A percentile compares a stretch with the other conserved stretches of the same genome.
Evolutionary conservation across 306 rosid genomes (phyloP).

Genomic region (Hippophae gyantsensis): DNA sequence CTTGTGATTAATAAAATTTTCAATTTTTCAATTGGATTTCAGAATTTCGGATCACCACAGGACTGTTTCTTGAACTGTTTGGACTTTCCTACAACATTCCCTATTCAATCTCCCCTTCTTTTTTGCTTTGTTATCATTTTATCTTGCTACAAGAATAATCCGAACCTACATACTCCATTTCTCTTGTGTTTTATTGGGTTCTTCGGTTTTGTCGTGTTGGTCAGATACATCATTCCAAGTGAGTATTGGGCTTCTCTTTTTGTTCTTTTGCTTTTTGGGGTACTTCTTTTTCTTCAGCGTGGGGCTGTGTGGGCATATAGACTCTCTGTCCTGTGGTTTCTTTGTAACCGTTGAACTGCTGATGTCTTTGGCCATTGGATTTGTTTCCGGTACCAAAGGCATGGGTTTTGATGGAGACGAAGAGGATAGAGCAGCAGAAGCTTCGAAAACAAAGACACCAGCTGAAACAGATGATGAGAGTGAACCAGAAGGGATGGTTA

Average conservation of each 20-base stretch:
- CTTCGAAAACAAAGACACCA: constrained; percentile 21
- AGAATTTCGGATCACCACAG: constrained; percentile 59
- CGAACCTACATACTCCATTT: background rate
- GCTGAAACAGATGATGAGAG: constrained; percentile 29
- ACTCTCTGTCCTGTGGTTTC: too few relatives aligned
- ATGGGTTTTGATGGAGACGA: constrained; percentile 63
- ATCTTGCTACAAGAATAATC: constrained; percentile 29
- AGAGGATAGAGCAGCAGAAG: constrained; percentile 18
- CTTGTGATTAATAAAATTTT: too few relatives aligned
- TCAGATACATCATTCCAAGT: constrained; percentile 36
- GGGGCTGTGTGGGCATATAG: constrained; percentile 10
- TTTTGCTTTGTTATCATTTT: constrained; percentile 17
- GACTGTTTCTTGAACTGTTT: constrained; percentile 45
- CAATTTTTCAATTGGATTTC: background rate
- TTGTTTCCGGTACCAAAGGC: constrained; percentile 34
- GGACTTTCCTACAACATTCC: constrained; percentile 17
- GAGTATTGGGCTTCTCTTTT: constrained; percentile 26
- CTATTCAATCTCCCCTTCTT: background rate
- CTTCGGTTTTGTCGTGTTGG: constrained; percentile 25
- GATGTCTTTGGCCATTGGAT: constrained; percentile 44
- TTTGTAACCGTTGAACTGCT: constrained; percentile 22
- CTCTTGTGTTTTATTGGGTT: constrained; percentile 14
- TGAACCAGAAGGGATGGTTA: constrained; percentile 23
- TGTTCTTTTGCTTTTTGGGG: background rate
- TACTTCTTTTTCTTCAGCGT: background rate